Percentiles rank a stretch among this genome's conserved stretches.
Evolutionary conservation across 2,329 filamentous ascomycete species (phyloP).

Genomic region (Neocucurbitaria cava): DNA sequence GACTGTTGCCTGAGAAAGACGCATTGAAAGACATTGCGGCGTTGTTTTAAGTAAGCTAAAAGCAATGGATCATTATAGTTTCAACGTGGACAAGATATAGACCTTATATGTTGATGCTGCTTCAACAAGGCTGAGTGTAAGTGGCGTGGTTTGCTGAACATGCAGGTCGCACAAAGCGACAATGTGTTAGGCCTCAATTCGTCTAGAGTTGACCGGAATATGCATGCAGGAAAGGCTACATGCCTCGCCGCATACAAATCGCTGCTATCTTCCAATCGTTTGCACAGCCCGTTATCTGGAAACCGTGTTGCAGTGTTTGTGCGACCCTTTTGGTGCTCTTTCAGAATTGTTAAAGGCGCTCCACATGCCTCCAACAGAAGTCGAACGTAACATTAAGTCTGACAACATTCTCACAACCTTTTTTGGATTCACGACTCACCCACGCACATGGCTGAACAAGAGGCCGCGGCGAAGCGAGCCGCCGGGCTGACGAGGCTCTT

Average conservation of each 20-base stretch:
- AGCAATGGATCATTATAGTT: neutral
- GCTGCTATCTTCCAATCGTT: constrained; percentile 32
- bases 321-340: constrained; percentile 1
- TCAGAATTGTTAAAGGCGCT: constrained; percentile 1
- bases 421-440: neutral
- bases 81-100: neutral
- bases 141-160: constrained; percentile 24
- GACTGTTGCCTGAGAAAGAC: constrained; percentile 8
- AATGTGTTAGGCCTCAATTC: constrained; percentile 19
- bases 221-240: constrained; percentile 22
- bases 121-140: constrained; percentile 35
- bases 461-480: constrained; percentile 31
- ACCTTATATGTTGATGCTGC: constrained; percentile 17
- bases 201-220: constrained; percentile 14
- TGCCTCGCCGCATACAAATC: constrained; percentile 18
- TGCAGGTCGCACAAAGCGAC: constrained; percentile 25
- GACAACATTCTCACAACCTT: neutral
- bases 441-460: constrained; percentile 23
- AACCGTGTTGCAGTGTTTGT: constrained; percentile 11
- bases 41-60: neutral
- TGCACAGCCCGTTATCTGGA: constrained; percentile 24
- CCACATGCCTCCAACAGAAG: neutral
- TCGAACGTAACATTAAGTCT: neutral
- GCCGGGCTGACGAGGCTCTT: constrained; percentile 50
- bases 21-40: constrained; percentile 8